These are phyloP conservation scores for Solanum lycopersicoides DNA, from an alignment of 257 asterid genomes.

Conservation along the genomic window DNA sequence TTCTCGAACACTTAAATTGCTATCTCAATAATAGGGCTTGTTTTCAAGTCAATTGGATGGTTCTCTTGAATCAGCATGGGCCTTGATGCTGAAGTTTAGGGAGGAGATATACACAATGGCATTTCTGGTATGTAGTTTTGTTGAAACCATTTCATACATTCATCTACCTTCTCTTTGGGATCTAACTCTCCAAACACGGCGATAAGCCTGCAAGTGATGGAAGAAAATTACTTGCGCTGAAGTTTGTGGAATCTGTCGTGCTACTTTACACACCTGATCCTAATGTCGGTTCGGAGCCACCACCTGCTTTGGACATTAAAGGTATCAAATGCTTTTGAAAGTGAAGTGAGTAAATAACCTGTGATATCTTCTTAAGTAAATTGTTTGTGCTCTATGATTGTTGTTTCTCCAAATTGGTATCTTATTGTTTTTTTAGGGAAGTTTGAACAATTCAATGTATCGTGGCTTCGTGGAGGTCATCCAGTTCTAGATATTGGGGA, in stretches of 20 bases:
- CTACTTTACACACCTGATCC: constrained; percentile 94
- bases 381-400: background rate
- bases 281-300: constrained; percentile 66
- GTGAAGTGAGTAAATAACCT: background rate
- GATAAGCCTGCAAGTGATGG: constrained; percentile 81
- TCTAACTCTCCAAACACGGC: constrained; percentile 18
- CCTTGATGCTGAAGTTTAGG: constrained; percentile 54
- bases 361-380: background rate
- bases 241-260: constrained; percentile 80
- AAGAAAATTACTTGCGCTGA: constrained; percentile 80
- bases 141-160: background rate
- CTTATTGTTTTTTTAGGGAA: constrained; percentile 27
- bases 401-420: background rate
- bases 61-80: constrained; percentile 69
- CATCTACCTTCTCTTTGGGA: background rate
- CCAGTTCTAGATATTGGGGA: constrained; percentile 78
- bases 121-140: constrained; percentile 50
- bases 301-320: constrained; percentile 51
- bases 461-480: constrained; percentile 99
- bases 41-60: constrained; percentile 56
- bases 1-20: background rate
- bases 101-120: constrained; percentile 86
- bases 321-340: constrained; percentile 29
- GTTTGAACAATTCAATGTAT: constrained; percentile 60
- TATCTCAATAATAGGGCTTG: constrained; percentile 35